phyloP scores from a whole-genome alignment of 2,329 filamentous ascomycete species.

The Colletotrichum gigasporum region DNA sequence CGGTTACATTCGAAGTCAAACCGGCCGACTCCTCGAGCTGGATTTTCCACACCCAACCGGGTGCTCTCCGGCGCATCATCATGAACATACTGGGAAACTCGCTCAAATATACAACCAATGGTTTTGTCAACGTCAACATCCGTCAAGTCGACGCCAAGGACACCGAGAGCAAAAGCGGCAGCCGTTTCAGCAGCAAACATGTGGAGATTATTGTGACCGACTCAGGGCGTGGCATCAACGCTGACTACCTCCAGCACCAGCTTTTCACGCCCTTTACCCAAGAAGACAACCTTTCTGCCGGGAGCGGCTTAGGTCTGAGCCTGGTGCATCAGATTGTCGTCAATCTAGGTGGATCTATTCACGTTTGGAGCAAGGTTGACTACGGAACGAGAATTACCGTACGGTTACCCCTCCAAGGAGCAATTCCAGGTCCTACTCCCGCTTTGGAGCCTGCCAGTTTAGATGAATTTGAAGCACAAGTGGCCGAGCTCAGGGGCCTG shows the following conservation, averaged over 20 bases:
- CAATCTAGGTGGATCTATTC: slow-evolving; percentile 68
- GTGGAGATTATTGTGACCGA: slow-evolving; percentile 64
- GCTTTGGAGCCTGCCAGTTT: no score
- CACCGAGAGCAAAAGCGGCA: no score
- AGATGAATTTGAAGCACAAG: no score
- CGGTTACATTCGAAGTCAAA: slow-evolving; percentile 61
- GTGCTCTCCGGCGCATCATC: slow-evolving; percentile 61
- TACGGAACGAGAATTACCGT: no score
- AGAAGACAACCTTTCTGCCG: slow-evolving; percentile 68
- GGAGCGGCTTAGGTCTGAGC: slow-evolving; percentile 70
- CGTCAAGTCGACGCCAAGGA: slow-evolving; percentile 38
- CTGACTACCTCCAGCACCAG: slow-evolving; percentile 67
- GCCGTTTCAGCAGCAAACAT: no score
- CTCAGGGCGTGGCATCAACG: slow-evolving; percentile 71
- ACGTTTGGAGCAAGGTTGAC: no score
- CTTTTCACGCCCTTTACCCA: slow-evolving; percentile 72
- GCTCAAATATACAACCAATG: slow-evolving; percentile 67
- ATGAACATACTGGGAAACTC: slow-evolving; percentile 73
- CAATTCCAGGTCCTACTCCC: no score
- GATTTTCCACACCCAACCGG: slow-evolving; percentile 63
- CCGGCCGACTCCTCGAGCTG: slow-evolving; percentile 54
- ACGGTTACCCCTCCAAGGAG: no score
- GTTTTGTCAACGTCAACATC: slow-evolving; percentile 56
- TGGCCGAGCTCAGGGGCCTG: no score
- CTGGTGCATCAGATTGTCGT: slow-evolving; percentile 71